Percentiles rank a stretch among this genome's conserved stretches.
Evolutionary conservation across 1,139 yeast genomes (phyloP).

Genomic region (Blastobotrys persicus): DNA sequence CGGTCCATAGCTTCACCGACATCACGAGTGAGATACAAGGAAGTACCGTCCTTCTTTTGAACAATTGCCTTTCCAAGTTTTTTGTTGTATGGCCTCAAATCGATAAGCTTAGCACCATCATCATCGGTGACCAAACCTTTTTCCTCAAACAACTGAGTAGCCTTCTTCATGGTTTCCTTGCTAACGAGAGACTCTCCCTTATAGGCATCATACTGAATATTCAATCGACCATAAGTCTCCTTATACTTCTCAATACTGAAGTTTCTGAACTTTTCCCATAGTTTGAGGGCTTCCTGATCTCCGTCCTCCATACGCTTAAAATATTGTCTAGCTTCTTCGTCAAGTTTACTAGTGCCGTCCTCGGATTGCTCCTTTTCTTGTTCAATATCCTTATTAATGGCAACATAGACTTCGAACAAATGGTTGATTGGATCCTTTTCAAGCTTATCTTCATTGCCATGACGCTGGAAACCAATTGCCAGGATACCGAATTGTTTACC

Average conservation of each 20-base stretch:
- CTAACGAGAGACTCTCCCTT: constrained; percentile 97
- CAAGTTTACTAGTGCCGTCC: constrained; percentile 44
- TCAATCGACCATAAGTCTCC: constrained; percentile 86
- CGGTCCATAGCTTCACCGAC: constrained; percentile 96
- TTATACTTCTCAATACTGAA: constrained; percentile 83
- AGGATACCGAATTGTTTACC: constrained; percentile 97
- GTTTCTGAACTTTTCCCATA: constrained; percentile 90
- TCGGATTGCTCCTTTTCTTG: constrained; percentile 67
- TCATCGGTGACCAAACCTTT: constrained; percentile 79
- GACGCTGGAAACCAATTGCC: constrained; percentile 86
- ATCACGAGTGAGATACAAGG: constrained; percentile 92
- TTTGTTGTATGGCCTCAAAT: constrained; percentile 81
- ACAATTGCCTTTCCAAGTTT: constrained; percentile 92
- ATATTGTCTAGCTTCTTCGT: constrained; percentile 82
- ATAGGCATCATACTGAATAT: constrained; percentile 80
- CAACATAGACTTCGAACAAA: constrained; percentile 90
- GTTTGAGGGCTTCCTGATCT: constrained; percentile 69
- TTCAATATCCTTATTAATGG: constrained; percentile 74
- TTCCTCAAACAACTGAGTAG: constrained; percentile 59
- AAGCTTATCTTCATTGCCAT: constrained; percentile 76
- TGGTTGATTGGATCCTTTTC: constrained; percentile 86
- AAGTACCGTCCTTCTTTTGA: constrained; percentile 94
- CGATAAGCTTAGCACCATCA: constrained; percentile 87
- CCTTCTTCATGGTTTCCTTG: constrained; percentile 66
- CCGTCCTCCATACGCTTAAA: constrained; percentile 95